A percentile compares a stretch with the other conserved stretches of the same genome.
Conservation (phyloP, 345 rosid genomes). For the Erodium maritimum region DNA sequence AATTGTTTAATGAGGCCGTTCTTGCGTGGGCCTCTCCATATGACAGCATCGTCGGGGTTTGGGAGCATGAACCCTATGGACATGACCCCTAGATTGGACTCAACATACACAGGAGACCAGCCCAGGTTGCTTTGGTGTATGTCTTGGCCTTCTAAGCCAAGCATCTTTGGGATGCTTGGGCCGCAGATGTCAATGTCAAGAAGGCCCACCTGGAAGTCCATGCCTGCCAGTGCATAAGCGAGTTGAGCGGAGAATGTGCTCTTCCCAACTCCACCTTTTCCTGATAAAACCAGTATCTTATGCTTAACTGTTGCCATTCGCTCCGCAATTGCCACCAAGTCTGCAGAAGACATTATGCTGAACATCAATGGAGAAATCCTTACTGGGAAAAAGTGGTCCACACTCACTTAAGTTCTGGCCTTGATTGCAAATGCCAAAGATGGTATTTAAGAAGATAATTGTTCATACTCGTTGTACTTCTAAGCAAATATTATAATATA, state of each 20-base stretch:
- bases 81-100: constrained; percentile 96
- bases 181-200: constrained; percentile 89
- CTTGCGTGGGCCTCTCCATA: constrained; percentile 97
- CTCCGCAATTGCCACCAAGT: constrained; percentile 83
- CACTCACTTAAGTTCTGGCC: neutral
- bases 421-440: neutral
- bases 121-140: constrained; percentile 97
- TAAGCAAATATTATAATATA: too few relatives aligned
- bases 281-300: constrained; percentile 78
- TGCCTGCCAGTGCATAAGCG: constrained; percentile 68
- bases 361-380: neutral
- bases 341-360: constrained; percentile 26
- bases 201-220: constrained; percentile 86
- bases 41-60: constrained; percentile 81
- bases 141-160: constrained; percentile 86
- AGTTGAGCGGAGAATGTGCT: constrained; percentile 95
- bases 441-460: neutral
- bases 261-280: constrained; percentile 97
- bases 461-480: neutral
- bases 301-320: constrained; percentile 93
- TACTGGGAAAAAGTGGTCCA: neutral
- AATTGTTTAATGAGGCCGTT: constrained; percentile 88
- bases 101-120: constrained; percentile 94
- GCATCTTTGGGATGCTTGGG: constrained; percentile 97
- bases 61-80: constrained; percentile 97